Evolutionary conservation across 2,329 filamentous ascomycete species (phyloP).

Genomic region (Coniochaeta sp.): DNA sequence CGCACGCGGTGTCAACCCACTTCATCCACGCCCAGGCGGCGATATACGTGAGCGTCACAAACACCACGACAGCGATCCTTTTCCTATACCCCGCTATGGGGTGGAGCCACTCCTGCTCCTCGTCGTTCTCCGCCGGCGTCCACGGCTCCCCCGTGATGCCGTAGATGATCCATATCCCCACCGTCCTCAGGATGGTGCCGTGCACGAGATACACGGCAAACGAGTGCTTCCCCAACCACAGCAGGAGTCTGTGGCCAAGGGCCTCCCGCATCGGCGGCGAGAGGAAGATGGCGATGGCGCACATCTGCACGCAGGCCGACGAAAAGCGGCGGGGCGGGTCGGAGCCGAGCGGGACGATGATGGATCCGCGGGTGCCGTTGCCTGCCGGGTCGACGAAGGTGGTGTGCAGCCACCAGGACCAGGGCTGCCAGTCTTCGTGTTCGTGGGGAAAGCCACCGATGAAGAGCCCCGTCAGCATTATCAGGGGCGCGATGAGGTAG

Average conservation of each 20-base stretch:
- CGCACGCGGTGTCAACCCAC: conserved; percentile 43
- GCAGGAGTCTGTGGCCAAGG: conserved; percentile 40
- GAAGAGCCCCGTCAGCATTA: conserved; percentile 36
- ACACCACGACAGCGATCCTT: conserved; percentile 35
- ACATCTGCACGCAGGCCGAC: conserved; percentile 39
- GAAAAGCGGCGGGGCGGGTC: conserved; percentile 33
- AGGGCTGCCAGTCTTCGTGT: conserved; percentile 38
- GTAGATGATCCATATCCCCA: conserved; percentile 45
- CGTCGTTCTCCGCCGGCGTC: conserved; percentile 17
- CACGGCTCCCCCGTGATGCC: conserved; percentile 31
- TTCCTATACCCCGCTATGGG: conserved; percentile 28
- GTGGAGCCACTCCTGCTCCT: conserved; percentile 32
- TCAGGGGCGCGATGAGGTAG: conserved; percentile 19
- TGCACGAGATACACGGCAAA: conserved; percentile 50
- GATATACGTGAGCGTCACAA: conserved; percentile 37
- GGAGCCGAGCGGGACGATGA: conserved; percentile 35
- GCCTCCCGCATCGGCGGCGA: conserved; percentile 39
- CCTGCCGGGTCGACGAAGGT: conserved; percentile 26
- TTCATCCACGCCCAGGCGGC: conserved; percentile 42
- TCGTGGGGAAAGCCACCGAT: conserved; percentile 43
- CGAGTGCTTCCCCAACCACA: conserved; percentile 47
- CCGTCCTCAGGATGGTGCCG: conserved; percentile 43
- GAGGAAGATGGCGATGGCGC: conserved; percentile 42
- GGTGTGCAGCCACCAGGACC: conserved; percentile 28
- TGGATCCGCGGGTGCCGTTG: conserved; percentile 30